phyloP scores from a whole-genome alignment of 768 basidiomycete genomes.

The Megacollybia marginata region DNA sequence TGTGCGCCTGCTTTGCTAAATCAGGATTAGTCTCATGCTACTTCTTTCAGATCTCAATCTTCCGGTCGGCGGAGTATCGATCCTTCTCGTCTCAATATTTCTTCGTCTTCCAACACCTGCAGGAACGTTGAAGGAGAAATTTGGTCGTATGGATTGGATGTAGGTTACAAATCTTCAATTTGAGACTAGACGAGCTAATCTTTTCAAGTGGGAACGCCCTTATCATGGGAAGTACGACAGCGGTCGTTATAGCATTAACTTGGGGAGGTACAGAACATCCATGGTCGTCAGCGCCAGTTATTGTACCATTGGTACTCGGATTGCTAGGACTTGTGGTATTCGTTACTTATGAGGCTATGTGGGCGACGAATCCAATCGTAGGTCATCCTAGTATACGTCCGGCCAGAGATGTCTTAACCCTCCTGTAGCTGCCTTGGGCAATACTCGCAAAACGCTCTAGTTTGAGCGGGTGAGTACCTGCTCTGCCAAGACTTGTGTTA shows the following conservation, averaged over 20 bases:
- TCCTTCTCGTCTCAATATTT: background rate
- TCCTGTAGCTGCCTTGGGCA: background rate
- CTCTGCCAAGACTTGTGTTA: too few species aligned
- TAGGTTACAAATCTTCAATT: background rate
- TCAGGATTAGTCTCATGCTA: background rate
- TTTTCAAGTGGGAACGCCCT: background rate
- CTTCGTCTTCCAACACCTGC: background rate
- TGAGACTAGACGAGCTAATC: conserved; percentile 1
- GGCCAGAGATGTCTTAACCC: background rate
- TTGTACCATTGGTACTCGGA: background rate
- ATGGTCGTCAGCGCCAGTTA: conserved; percentile 3
- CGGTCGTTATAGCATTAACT: conserved; percentile 1
- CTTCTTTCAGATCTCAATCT: background rate
- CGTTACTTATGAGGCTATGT: background rate
- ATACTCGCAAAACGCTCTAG: background rate
- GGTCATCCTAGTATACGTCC: background rate
- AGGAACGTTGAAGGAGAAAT: background rate
- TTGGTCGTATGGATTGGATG: conserved; percentile 1
- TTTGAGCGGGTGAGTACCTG: background rate
- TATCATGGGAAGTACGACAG: background rate
- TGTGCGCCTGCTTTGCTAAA: background rate
- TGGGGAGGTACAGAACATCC: conserved; percentile 4
- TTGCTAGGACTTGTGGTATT: background rate
- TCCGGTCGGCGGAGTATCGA: background rate
- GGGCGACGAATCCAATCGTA: background rate